Base-by-base conservation (phyloP, 768 basidiomycete species). In the Rhizopogon rudus region DNA sequence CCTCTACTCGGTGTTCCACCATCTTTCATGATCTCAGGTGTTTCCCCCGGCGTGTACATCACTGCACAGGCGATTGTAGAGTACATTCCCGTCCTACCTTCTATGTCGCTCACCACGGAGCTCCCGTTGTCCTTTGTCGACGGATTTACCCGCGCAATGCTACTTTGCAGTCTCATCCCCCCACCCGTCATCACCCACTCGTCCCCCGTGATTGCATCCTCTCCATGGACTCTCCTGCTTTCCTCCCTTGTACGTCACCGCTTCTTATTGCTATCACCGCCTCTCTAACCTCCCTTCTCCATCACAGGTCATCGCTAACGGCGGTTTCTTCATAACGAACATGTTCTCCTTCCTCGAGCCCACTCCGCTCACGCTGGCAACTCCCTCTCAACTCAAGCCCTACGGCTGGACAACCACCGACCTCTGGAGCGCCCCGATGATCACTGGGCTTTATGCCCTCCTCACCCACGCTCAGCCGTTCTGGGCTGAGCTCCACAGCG, bases 341-440 rank as follows among this genome's bases (percentile, higher is more conserved):
- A 73, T 87, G 46, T 80, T 87, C 72, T 87, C 86, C 35, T 82
- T 91, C 71, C 77, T 92, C 39, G 81, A 85, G 57, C 89, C 92
- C 0, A 83, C 84, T 5, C 74, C 86, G 0, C 75, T 91, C 56
- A 64, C 80, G 7, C 67, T 94, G 17, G 75, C 83, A 40, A 93
- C 91, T 0, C 94, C 94, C 1, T 77, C 85, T 0, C 93, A 94
- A 67, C 77, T 97, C 6, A 76, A 77, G 52, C 80, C 90, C 0
- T 87, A 87, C 54, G 94, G 94, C 10, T 96, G 93, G 93, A 87
- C 84, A 40, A 82, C 85, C 22, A 80, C 82, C 0, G 94, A 96
- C 65, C 68, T 93, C 28, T 96, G 93, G 93, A 82, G 82, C 69
- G 91, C 93, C 8, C 86, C 91, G 5, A 71, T 85, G 60, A 73